Percentiles rank a stretch among this genome's conserved stretches.
phyloP scores from a whole-genome alignment of 2,329 filamentous ascomycete species.

The Colletotrichum aenigma region DNA sequence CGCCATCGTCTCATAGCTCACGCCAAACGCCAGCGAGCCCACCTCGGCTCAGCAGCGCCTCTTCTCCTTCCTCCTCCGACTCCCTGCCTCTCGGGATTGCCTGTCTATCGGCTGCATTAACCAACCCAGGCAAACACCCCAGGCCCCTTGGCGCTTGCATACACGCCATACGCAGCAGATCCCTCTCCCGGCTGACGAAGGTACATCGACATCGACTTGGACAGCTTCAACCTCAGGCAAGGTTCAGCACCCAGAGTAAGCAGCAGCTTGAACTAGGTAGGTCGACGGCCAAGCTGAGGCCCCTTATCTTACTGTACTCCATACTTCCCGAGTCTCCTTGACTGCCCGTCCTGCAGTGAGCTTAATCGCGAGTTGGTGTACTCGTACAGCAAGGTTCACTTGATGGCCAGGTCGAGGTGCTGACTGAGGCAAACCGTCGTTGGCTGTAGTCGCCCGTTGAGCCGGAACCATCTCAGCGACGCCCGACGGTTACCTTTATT shows the following conservation, averaged over 20 bases:
- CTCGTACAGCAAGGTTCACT: background rate
- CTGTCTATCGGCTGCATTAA: background rate
- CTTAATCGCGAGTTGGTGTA: background rate
- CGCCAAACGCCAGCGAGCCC: background rate
- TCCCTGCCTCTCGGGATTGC: background rate
- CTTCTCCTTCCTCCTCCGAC: background rate
- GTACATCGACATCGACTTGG: background rate
- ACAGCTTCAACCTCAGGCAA: background rate
- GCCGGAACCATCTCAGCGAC: slow-evolving; percentile 6
- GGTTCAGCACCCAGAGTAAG: background rate
- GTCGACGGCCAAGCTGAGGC: background rate
- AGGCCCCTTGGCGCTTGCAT: background rate
- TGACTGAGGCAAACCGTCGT: background rate
- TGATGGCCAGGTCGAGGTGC: background rate
- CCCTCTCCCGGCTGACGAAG: background rate
- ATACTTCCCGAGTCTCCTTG: background rate
- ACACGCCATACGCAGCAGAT: background rate
- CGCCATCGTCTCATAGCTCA: background rate
- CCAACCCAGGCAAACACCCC: background rate
- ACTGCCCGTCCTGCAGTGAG: background rate
- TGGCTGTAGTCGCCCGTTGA: background rate
- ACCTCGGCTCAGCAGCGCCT: background rate
- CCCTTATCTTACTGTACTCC: background rate
- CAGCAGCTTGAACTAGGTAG: background rate
- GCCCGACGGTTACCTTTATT: background rate